Conservation (phyloP, 768 basidiomycete species). For the Pleurotus pulmonarius region DNA sequence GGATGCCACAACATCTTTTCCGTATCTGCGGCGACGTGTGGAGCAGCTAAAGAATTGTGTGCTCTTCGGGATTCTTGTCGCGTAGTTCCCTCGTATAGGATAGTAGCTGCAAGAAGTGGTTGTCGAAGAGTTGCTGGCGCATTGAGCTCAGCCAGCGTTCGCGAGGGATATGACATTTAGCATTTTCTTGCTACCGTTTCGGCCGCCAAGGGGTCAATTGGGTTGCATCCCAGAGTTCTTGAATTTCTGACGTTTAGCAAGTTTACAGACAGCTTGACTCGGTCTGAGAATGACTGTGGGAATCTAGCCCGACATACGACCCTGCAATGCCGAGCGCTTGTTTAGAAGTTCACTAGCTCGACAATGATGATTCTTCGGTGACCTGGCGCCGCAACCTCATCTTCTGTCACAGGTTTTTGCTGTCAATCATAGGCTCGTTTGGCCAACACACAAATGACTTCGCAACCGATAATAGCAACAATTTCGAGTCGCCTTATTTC, state of each 20-base stretch:
- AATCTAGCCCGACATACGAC: not conserved
- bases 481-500: too few relatives aligned
- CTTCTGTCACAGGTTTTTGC: too few relatives aligned
- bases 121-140: not conserved
- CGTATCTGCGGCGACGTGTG: too few relatives aligned
- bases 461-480: too few relatives aligned
- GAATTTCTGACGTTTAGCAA: not conserved
- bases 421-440: too few relatives aligned
- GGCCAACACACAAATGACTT: too few relatives aligned
- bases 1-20: not conserved
- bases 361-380: too few relatives aligned
- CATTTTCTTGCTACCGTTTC: not conserved
- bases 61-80: not conserved
- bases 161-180: not conserved
- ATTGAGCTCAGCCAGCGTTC: not conserved
- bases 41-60: not conserved
- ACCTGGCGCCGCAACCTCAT: too few relatives aligned
- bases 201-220: not conserved
- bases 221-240: not conserved
- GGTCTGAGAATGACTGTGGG: not conserved
- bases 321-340: not conserved
- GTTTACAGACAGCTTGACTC: slow-evolving; percentile 1
- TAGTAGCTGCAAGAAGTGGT: not conserved
- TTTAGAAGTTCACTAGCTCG: too few relatives aligned
- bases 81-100: not conserved